These are phyloP conservation scores for Curvularia verruculosa DNA, from an alignment of 2,329 filamentous ascomycete genomes.

Conservation along the genomic window DNA sequence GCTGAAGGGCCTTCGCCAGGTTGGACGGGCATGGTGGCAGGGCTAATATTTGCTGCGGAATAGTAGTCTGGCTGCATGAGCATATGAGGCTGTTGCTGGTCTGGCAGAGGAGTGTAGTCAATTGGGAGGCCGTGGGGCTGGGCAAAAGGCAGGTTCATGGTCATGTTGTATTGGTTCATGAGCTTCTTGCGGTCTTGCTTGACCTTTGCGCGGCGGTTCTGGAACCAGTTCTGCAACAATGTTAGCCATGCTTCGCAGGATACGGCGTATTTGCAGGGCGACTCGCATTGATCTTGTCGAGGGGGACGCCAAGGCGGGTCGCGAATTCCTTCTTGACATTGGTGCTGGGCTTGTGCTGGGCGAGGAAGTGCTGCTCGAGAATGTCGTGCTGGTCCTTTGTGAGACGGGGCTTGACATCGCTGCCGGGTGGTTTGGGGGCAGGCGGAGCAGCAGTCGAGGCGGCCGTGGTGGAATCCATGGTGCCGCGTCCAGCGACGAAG, in stretches of 20 bases:
- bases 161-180: constrained; percentile 47
- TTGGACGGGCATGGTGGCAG: constrained; percentile 42
- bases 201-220: constrained; percentile 59
- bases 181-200: constrained; percentile 60
- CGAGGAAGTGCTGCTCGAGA: constrained; percentile 56
- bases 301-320: constrained; percentile 54
- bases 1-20: constrained; percentile 39
- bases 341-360: constrained; percentile 58
- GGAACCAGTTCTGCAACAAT: constrained; percentile 58
- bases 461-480: constrained; percentile 37
- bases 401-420: constrained; percentile 58
- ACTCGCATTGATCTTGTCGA: constrained; percentile 62
- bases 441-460: constrained; percentile 24
- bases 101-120: constrained; percentile 24
- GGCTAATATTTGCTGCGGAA: constrained; percentile 45
- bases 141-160: constrained; percentile 38
- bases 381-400: constrained; percentile 62
- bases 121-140: constrained; percentile 29
- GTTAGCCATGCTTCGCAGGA: constrained; percentile 38
- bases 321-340: constrained; percentile 59
- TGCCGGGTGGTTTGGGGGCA: constrained; percentile 36
- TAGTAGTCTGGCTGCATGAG: constrained; percentile 38
- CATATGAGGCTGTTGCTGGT: constrained; percentile 37
- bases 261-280: not conserved
- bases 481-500: constrained; percentile 30